A percentile compares a stretch with the other conserved stretches of the same genome.
These are phyloP conservation scores for Pyronema domesticum DNA, from an alignment of 495 filamentous ascomycete species.

Conservation along the genomic window DNA sequence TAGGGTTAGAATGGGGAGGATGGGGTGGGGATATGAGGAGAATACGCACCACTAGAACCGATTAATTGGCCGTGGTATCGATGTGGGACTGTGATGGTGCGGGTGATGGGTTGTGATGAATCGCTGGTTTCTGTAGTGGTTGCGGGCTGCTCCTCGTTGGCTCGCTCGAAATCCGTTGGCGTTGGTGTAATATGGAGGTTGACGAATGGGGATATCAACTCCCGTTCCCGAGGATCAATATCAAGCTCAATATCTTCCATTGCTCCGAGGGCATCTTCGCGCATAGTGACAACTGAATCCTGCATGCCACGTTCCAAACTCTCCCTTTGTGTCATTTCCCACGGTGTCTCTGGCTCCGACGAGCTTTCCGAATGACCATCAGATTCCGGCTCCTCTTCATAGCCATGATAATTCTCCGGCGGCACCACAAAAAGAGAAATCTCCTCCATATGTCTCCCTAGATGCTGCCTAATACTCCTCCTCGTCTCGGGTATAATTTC, in stretches of 20 bases:
- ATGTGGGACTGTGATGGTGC: background rate
- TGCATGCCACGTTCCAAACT: background rate
- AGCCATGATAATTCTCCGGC: background rate
- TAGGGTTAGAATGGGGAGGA: background rate
- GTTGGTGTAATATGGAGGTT: too few relatives aligned
- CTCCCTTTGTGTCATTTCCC: background rate
- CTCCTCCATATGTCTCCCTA: constrained; percentile 8
- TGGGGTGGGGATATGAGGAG: background rate
- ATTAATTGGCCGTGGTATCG: background rate
- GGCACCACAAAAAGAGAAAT: constrained; percentile 7
- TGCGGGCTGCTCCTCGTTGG: too few relatives aligned
- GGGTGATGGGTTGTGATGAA: background rate
- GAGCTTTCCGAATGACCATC: background rate
- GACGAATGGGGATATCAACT: too few relatives aligned
- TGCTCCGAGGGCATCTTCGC: too few relatives aligned
- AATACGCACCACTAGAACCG: background rate
- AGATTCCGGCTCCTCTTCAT: background rate
- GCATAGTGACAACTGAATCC: too few relatives aligned
- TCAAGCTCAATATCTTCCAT: background rate
- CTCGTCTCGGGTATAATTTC: constrained; percentile 5
- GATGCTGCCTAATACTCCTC: background rate
- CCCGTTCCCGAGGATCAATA: too few relatives aligned
- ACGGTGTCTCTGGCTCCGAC: background rate
- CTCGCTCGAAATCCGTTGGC: too few relatives aligned
- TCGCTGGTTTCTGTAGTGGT: too few relatives aligned